Percentiles rank a stretch among this genome's conserved stretches.
These are phyloP conservation scores for Uromyces viciae-fabae DNA, from an alignment of 1,284 basidiomycete genomes.

Conservation along the genomic window DNA sequence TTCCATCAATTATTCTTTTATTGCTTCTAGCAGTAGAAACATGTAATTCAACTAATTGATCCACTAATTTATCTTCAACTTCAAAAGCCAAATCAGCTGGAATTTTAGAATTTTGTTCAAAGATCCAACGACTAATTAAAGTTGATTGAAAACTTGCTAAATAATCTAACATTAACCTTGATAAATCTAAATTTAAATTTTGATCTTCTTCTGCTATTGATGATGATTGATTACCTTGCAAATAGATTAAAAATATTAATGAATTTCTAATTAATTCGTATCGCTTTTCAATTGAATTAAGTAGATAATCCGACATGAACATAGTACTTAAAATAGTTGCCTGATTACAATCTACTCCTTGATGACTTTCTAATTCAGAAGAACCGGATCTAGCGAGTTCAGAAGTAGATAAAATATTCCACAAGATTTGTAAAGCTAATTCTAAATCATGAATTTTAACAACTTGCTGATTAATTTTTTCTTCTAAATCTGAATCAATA, in stretches of 20 bases:
- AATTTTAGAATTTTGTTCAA: slow-evolving; percentile 48
- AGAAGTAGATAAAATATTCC: slow-evolving; percentile 33
- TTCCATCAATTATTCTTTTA: neutral
- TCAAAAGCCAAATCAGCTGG: slow-evolving; percentile 36
- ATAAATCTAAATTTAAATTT: slow-evolving; percentile 6
- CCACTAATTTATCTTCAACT: slow-evolving; percentile 37
- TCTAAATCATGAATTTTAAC: slow-evolving; percentile 8
- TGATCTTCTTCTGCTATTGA: neutral
- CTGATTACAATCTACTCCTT: slow-evolving; percentile 32
- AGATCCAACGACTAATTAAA: slow-evolving; percentile 54
- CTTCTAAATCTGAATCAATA: slow-evolving; percentile 18
- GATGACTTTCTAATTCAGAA: neutral
- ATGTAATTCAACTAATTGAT: slow-evolving; percentile 25
- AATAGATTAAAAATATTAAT: slow-evolving; percentile 54
- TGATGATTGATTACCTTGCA: slow-evolving; percentile 47
- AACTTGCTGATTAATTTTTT: neutral
- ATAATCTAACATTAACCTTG: slow-evolving; percentile 45
- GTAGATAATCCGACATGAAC: slow-evolving; percentile 52
- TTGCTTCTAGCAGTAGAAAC: neutral
- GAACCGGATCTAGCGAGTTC: slow-evolving; percentile 18
- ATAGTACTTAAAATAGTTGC: slow-evolving; percentile 52
- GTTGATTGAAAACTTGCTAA: slow-evolving; percentile 54
- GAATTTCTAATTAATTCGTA: slow-evolving; percentile 54
- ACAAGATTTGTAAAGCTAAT: slow-evolving; percentile 21
- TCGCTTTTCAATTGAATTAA: slow-evolving; percentile 51